Conservation (phyloP, 1,139 yeast species). For the Starmera stellimalicola region DNA sequence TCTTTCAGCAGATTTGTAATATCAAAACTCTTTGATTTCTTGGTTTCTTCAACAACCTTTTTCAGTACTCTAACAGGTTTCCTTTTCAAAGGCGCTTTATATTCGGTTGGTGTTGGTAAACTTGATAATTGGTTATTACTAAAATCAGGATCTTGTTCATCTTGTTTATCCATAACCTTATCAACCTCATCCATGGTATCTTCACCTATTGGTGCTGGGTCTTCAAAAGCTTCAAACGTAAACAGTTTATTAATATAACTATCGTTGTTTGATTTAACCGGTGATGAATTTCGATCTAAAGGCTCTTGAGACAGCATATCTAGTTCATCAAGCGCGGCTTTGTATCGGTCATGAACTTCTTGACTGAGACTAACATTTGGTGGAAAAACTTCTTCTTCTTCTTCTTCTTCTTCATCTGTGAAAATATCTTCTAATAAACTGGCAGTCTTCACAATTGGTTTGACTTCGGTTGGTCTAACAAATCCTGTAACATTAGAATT, state of each 20-base stretch:
- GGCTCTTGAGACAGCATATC: background rate
- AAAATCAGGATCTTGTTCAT: background rate
- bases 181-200: background rate
- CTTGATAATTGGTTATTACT: background rate
- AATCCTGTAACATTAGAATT: background rate
- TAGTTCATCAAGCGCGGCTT: background rate
- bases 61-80: background rate
- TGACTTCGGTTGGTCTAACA: background rate
- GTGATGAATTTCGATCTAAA: background rate
- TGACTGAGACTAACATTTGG: background rate
- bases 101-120: background rate
- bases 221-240: background rate
- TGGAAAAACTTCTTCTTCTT: background rate
- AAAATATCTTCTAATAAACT: background rate
- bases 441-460: background rate
- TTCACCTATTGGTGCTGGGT: background rate
- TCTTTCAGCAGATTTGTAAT: conserved; percentile 43
- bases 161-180: background rate
- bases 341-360: background rate
- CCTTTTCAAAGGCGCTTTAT: background rate
- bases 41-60: background rate
- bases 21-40: conserved; percentile 27
- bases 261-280: background rate
- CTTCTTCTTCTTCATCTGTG: background rate
- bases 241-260: background rate